Percentiles rank a stretch among this genome's conserved stretches.
phyloP scores from a whole-genome alignment of 176 grass and related monocot species.

The Ananas comosus region DNA sequence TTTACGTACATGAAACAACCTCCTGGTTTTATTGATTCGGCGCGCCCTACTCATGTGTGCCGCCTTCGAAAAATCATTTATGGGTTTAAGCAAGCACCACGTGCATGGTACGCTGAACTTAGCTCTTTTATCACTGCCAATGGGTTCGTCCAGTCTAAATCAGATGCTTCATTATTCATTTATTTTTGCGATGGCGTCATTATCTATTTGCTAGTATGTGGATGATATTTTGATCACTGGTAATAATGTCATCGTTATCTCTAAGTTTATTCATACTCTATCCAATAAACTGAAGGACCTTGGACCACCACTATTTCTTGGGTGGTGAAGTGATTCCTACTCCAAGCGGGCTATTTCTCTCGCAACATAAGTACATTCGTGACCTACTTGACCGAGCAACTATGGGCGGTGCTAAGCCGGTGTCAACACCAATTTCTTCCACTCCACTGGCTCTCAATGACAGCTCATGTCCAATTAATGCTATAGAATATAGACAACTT shows the following conservation, averaged over 20 bases:
- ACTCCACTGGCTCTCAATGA: neutral
- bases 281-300: neutral
- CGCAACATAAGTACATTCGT: slow-evolving; percentile 6
- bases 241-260: neutral
- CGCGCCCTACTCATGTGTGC: neutral
- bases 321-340: neutral
- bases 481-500: neutral
- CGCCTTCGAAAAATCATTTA: slow-evolving; percentile 1
- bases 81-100: slow-evolving; percentile 9
- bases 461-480: neutral
- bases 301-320: neutral
- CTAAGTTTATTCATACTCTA: neutral
- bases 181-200: too few relatives aligned
- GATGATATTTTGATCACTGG: slow-evolving; percentile 9
- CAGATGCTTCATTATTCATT: slow-evolving; percentile 7
- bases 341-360: neutral
- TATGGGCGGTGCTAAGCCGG: neutral
- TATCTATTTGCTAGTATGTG: slow-evolving; percentile 1
- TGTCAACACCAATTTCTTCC: neutral
- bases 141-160: neutral
- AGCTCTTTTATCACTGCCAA: neutral
- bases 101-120: neutral
- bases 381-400: neutral
- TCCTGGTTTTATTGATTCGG: neutral
- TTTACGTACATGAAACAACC: slow-evolving; percentile 12